phyloP scores from a whole-genome alignment of 306 rosid species.

The Vicia faba region DNA sequence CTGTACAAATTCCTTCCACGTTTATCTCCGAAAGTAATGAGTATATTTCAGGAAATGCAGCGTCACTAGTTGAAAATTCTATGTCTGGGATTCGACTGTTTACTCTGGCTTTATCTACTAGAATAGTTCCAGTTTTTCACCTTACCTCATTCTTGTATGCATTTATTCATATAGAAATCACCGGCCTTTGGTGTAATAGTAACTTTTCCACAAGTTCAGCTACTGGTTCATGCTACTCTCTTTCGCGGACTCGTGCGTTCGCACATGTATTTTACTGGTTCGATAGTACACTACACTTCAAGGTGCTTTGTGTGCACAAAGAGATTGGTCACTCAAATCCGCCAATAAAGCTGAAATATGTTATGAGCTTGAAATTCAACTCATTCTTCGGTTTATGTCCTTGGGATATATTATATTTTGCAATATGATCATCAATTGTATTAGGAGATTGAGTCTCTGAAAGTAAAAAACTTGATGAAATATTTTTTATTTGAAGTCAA shows the following conservation, averaged over 20 bases:
- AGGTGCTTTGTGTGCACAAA: background rate
- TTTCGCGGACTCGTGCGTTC: background rate
- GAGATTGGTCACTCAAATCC: conserved; percentile 13
- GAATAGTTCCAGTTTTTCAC: conserved; percentile 27
- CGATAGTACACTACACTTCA: background rate
- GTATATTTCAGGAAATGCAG: conserved; percentile 75
- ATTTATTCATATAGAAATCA: conserved; percentile 36
- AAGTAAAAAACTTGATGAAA: background rate
- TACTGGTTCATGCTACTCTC: conserved; percentile 25
- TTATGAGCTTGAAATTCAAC: background rate
- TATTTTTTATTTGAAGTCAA: background rate
- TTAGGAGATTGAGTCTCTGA: background rate
- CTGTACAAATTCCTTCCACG: conserved; percentile 86
- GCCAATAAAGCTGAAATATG: background rate
- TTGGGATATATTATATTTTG: background rate
- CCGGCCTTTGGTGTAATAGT: conserved; percentile 28
- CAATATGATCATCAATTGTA: background rate
- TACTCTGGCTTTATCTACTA: conserved; percentile 20
- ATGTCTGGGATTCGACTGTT: conserved; percentile 23
- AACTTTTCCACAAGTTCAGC: conserved; percentile 26
- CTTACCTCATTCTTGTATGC: conserved; percentile 37
- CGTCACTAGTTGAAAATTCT: conserved; percentile 65
- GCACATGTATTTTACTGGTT: background rate
- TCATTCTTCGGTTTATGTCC: background rate
- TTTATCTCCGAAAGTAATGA: conserved; percentile 79